Evolutionary conservation across 768 basidiomycete species (phyloP), one percentile per base, ranked within the genome.

Genomic region (Lyophyllum atratum): DNA sequence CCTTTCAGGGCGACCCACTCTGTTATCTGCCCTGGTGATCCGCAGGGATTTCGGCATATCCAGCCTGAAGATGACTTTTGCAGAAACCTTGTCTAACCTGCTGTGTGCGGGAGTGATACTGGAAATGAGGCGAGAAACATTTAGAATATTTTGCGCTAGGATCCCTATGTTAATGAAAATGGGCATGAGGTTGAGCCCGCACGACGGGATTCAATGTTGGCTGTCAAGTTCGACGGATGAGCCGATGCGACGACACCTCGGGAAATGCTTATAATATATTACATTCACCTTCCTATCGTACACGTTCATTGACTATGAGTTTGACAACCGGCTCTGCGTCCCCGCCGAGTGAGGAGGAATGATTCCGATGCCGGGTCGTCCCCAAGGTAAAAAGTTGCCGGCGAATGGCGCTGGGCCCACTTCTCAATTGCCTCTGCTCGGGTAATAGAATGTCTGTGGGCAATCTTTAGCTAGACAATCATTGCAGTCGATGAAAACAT

Each of bases 281-380:
- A 53, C 56, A 58, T 64, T 61, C 60, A 64, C 63, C 59, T 64
- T 58, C 50, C 63, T 58, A 60, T 62, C 56, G 46, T 58, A 64
- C 59, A 64, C 22, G 49, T 56, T 48, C 56, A 55, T 22, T 48
- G 54, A 53, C 54, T 56, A 53, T 50, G 54, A 28, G n/a, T 33
- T 49, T 58, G 51, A 44, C 21, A 47, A 37, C 15, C 40, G 31
- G n/a, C 15, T 47, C 43, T 34, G 37, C 42, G 21, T 8, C 28
- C 43, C 39, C 29, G 11, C 42, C 15, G 40, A 29, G 31, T n/a
- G 28, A 26, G 22, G 39, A 42, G 8, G 31, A 22, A 45, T 40
- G 56, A 24, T 22, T 50, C 24, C 39, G 33, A 22, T 37, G 49
- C 12, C 31, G 25, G n/a, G n/a, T 52, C 33, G 22, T 59, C 19